Evolutionary conservation across 1,284 basidiomycete species (phyloP).

Genomic region (Lignosus rhinocerotis): DNA sequence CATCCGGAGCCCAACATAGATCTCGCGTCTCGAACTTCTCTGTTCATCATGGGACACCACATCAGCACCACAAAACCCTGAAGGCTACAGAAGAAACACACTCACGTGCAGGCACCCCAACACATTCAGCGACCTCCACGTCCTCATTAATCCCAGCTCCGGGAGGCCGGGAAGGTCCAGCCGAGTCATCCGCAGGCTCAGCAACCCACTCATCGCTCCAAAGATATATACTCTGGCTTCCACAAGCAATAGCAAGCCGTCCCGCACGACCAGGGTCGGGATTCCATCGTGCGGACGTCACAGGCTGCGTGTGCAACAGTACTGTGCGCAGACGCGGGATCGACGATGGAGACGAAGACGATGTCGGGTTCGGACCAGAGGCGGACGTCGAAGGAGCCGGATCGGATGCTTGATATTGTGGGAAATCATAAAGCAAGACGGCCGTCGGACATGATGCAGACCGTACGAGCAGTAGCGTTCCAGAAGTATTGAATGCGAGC

Average conservation of each 20-base stretch:
- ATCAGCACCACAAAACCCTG: constrained; percentile 3
- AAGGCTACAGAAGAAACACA: constrained; percentile 11
- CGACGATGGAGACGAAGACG: background rate
- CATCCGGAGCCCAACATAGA: constrained; percentile 80
- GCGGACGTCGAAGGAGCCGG: background rate
- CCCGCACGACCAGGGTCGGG: constrained; percentile 61
- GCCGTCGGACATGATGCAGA: constrained; percentile 64
- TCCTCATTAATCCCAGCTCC: constrained; percentile 59
- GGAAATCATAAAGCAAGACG: constrained; percentile 38
- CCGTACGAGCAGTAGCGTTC: constrained; percentile 69
- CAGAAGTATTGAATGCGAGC: constrained; percentile 77
- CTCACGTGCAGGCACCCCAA: constrained; percentile 77
- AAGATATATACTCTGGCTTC: constrained; percentile 65
- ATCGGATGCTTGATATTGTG: constrained; percentile 12
- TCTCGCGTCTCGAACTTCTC: constrained; percentile 67
- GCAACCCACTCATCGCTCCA: constrained; percentile 83
- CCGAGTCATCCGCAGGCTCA: constrained; percentile 34
- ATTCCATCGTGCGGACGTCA: constrained; percentile 73
- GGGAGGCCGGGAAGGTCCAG: constrained; percentile 16
- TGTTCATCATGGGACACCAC: constrained; percentile 26
- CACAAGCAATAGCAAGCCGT: constrained; percentile 69
- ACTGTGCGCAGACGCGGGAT: constrained; percentile 52
- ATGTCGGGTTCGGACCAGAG: background rate
- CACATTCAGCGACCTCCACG: constrained; percentile 76
- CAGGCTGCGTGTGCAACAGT: constrained; percentile 59